Conservation (phyloP, 768 basidiomycete species). For the Phanerochaete carnosa region DNA sequence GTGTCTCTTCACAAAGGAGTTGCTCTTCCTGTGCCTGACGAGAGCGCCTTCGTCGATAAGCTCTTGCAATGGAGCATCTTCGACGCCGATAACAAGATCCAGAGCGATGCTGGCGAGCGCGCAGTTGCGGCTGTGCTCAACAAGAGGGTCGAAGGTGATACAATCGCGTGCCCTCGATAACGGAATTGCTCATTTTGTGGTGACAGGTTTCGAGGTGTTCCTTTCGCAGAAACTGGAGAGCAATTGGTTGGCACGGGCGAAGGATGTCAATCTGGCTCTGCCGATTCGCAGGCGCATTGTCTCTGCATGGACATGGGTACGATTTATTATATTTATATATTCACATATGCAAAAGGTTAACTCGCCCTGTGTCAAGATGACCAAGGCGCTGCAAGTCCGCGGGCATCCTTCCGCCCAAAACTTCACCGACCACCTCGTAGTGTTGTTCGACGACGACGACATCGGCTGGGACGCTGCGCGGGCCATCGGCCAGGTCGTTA, state of each 20-base stretch:
- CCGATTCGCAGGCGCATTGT: slow-evolving; percentile 52
- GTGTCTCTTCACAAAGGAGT: slow-evolving; percentile 66
- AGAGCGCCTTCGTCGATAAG: slow-evolving; percentile 47
- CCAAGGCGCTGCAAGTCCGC: slow-evolving; percentile 75
- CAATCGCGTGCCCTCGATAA: not conserved
- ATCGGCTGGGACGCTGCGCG: slow-evolving; percentile 75
- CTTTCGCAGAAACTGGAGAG: slow-evolving; percentile 35
- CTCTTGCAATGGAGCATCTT: slow-evolving; percentile 61
- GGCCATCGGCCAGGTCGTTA: slow-evolving; percentile 65
- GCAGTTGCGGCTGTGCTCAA: slow-evolving; percentile 72
- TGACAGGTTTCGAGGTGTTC: slow-evolving; percentile 46
- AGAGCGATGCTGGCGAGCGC: slow-evolving; percentile 54
- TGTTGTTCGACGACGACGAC: slow-evolving; percentile 60
- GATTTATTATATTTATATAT: slow-evolving; percentile 8
- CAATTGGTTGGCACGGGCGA: slow-evolving; percentile 51
- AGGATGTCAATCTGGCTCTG: slow-evolving; percentile 24
- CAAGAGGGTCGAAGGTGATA: slow-evolving; percentile 67
- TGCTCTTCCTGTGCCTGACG: slow-evolving; percentile 43
- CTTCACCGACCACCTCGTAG: slow-evolving; percentile 65
- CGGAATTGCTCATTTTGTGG: not conserved
- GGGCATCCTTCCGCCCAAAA: slow-evolving; percentile 56
- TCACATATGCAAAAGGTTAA: not conserved
- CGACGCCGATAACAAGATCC: slow-evolving; percentile 42
- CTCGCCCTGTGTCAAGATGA: slow-evolving; percentile 46
- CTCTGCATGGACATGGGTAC: slow-evolving; percentile 67